Conservation (phyloP, 371 early-diverging fungal species). For the Mucor sp. region DNA sequence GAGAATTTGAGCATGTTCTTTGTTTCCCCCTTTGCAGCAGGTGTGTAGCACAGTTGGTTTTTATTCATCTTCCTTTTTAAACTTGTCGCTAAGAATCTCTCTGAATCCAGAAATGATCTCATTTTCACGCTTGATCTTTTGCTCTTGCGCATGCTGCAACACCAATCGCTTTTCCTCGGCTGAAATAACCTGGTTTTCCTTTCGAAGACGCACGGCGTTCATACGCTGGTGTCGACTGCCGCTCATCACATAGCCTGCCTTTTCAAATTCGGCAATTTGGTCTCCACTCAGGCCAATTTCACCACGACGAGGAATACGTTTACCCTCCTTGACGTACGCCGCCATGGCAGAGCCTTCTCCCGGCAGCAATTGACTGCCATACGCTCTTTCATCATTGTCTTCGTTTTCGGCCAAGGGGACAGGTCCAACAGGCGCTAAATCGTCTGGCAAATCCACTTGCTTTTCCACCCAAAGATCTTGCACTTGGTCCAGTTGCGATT, state of each 20-base stretch:
- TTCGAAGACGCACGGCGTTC: conserved; percentile 96
- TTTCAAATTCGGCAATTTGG: conserved; percentile 84
- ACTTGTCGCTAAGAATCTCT: conserved; percentile 61
- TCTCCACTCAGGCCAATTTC: conserved; percentile 90
- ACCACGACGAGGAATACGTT: conserved; percentile 96
- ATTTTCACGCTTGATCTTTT: conserved; percentile 84
- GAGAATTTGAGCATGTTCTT: conserved; percentile 8
- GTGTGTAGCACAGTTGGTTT: background rate
- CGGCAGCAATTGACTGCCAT: conserved; percentile 73
- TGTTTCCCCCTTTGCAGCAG: background rate
- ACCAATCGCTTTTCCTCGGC: conserved; percentile 87
- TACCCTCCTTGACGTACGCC: conserved; percentile 86
- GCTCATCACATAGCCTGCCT: conserved; percentile 95
- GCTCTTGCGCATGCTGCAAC: conserved; percentile 80
- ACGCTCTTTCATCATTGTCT: conserved; percentile 60
- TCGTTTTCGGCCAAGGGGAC: conserved; percentile 56
- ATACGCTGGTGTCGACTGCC: conserved; percentile 91
- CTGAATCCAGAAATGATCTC: conserved; percentile 87
- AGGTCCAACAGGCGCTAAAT: conserved; percentile 65
- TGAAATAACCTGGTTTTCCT: conserved; percentile 91
- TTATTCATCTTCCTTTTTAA: conserved; percentile 32
- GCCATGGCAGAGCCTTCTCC: conserved; percentile 61
- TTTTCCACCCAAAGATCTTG: conserved; percentile 68
- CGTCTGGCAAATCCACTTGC: conserved; percentile 64
- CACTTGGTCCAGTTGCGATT: conserved; percentile 45